Base-by-base conservation (phyloP, 768 basidiomycete species). In the Baorangia bicolor region DNA sequence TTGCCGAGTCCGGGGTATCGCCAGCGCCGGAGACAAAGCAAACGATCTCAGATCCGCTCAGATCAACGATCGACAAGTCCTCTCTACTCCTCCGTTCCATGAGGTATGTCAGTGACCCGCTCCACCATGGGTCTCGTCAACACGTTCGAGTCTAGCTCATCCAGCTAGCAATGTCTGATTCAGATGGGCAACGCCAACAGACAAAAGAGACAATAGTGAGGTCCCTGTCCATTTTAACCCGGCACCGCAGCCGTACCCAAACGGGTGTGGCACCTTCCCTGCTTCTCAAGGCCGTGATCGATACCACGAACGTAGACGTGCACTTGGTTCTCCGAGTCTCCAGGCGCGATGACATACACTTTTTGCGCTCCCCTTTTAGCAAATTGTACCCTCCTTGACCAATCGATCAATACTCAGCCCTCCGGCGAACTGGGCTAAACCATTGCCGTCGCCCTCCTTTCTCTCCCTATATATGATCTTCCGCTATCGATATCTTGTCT, bases 11-110 rank as follows among this genome's bases (percentile, higher is more conserved):
- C 70, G 70, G 70, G 70, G 69, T 42, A 59, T 67, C 51, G 46
- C 52, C 67, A 69, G 64, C 64, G 58, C 70, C 70, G 70, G 69
- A 66, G 45, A 61, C 66, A 71, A 61, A 63, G 43, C 21, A 61
- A 67, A 63, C 57, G 63, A 71, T 71, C 70, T 71, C 7, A 71
- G 68, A 72, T 72, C 50, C 37, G n/a, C 16, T 3, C 18, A 54
- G 56, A 67, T 66, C 54, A n/a, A 11, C 33, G 57, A 68, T 65
- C 65, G 25, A 39, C 49, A 16, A 7, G 25, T 23, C 21, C 39
- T 9, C 33, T n/a, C n/a, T n/a, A n/a, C 47, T 44, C 23, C 35
- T 50, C 39, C 55, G 23, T 45, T 30, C 42, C 52, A 43, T 54
- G 57, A 52, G 44, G 28, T 45, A 9, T 44, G 28, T 44, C 27